Evolutionary conservation across 306 rosid genomes (phyloP), one percentile per base, ranked within the genome.

Genomic region (Acacia crassicarpa): DNA sequence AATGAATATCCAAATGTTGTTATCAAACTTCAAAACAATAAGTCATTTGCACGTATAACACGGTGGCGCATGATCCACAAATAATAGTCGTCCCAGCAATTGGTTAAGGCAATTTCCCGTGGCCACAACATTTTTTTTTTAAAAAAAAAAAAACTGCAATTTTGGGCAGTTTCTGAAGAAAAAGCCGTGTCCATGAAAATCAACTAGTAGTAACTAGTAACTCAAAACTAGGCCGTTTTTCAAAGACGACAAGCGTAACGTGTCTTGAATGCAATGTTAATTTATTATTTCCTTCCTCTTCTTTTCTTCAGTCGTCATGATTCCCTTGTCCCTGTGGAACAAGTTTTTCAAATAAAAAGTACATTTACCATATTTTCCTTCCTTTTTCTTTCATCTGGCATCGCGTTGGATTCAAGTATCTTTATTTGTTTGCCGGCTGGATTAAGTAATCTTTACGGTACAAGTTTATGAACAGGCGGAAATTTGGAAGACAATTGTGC

Each of bases 241-340:
- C 77, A 72, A 27, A 30, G 45, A 4, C 0, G 30, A 19, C 44
- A 25, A 72, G 8, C 27, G 17, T 3, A 72, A 27, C 77, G 44
- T 3, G 63, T 9, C 77, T 48, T 73, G 77, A 73, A 49, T 73
- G 77, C 65, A 49, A 51, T 32, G 40, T 17, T 73, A 73, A 30
- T 11, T 49, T 51, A 73, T 27, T 1, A 49, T 73, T 17, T 32
- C 17, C 30, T 10, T 25, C 25, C 9, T 8, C 32, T 5, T 5
- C 69, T 63, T 27, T 48, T 25, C 62, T 16, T 51, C 11, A 1
- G 56, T 41, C 32, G 16, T 19, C 65, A 49, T 45, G 65, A 8
- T 72, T 51, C 45, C 15, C 19, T 10, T 3, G 4, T 32, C 11
- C 23, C 10, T 27, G 27, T 27, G 27, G 77, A 73, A 62, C 19